These are phyloP conservation scores for Xylaria sp. DNA, from an alignment of 2,329 filamentous ascomycete genomes.

Conservation along the genomic window DNA sequence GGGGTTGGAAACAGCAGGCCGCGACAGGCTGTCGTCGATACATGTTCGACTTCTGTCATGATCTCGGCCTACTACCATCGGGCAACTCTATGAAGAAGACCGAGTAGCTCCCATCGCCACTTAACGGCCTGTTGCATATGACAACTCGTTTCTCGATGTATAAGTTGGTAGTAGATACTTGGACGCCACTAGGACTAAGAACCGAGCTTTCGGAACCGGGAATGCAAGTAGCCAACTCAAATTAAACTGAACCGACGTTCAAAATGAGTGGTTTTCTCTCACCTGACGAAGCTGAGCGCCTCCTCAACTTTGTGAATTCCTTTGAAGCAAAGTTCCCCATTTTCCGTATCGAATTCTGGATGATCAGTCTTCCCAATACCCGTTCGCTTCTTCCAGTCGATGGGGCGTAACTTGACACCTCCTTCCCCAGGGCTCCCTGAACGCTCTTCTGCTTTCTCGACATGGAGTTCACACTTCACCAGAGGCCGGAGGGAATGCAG, in stretches of 20 bases:
- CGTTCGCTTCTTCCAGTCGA: slow-evolving; percentile 65
- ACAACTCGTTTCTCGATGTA: slow-evolving; percentile 31
- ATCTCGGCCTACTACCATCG: slow-evolving; percentile 1
- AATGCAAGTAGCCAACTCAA: slow-evolving; percentile 13
- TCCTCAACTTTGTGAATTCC: slow-evolving; percentile 66
- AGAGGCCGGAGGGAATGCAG: slow-evolving; percentile 69
- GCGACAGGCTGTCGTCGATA: slow-evolving; percentile 17
- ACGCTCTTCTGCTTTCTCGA: slow-evolving; percentile 63
- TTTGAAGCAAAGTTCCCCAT: slow-evolving; percentile 63
- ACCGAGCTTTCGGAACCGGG: slow-evolving; percentile 26
- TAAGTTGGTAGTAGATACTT: slow-evolving; percentile 27
- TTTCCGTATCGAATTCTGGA: slow-evolving; percentile 64
- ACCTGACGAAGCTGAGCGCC: slow-evolving; percentile 76
- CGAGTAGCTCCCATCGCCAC: slow-evolving; percentile 10
- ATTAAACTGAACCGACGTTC: slow-evolving; percentile 8
- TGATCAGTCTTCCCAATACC: slow-evolving; percentile 61
- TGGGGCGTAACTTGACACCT: slow-evolving; percentile 57
- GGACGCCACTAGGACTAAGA: slow-evolving; percentile 19
- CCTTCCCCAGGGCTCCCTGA: slow-evolving; percentile 42
- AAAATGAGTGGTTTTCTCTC: slow-evolving; percentile 43
- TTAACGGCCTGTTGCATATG: slow-evolving; percentile 38
- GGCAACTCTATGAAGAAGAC: background rate
- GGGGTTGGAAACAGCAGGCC: slow-evolving; percentile 7
- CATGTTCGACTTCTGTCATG: background rate
- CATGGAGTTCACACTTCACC: slow-evolving; percentile 80